Percentiles rank a stretch among this genome's conserved stretches.
These are phyloP conservation scores for Pilatotrama ljubarskyi DNA, from an alignment of 768 basidiomycete species.

Conservation along the genomic window DNA sequence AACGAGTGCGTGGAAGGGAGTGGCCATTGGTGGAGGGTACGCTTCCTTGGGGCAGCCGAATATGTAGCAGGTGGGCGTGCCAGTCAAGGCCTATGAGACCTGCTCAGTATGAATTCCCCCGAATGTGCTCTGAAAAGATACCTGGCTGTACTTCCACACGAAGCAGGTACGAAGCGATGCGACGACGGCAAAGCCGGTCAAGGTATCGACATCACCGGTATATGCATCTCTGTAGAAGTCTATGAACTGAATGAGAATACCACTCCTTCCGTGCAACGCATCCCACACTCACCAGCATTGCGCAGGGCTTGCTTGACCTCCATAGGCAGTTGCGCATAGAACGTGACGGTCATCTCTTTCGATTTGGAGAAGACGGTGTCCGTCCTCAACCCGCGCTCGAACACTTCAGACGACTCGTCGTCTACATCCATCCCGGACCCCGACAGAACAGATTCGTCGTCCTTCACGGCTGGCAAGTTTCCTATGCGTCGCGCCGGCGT, in stretches of 20 bases:
- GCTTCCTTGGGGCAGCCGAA: conserved; percentile 63
- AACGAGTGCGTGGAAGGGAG: conserved; percentile 54
- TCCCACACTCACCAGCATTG: conserved; percentile 53
- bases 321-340: conserved; percentile 69
- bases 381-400: conserved; percentile 37
- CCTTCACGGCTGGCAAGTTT: conserved; percentile 26
- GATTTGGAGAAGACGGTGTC: conserved; percentile 66
- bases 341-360: conserved; percentile 63
- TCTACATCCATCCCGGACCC: conserved; percentile 56
- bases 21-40: conserved; percentile 52
- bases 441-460: conserved; percentile 40
- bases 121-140: conserved; percentile 25
- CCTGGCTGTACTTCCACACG: conserved; percentile 82
- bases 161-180: conserved; percentile 74
- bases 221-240: conserved; percentile 71
- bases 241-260: conserved; percentile 26
- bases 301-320: conserved; percentile 74
- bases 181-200: conserved; percentile 74
- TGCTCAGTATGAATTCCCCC: background rate
- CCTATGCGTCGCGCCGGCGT: conserved; percentile 35
- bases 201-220: conserved; percentile 67
- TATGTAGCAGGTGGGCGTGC: conserved; percentile 81
- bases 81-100: conserved; percentile 52
- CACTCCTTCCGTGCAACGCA: no score
- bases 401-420: conserved; percentile 49